Conservation (phyloP, 108 stramenopile species). For the Stephanodiscus minutulus region DNA sequence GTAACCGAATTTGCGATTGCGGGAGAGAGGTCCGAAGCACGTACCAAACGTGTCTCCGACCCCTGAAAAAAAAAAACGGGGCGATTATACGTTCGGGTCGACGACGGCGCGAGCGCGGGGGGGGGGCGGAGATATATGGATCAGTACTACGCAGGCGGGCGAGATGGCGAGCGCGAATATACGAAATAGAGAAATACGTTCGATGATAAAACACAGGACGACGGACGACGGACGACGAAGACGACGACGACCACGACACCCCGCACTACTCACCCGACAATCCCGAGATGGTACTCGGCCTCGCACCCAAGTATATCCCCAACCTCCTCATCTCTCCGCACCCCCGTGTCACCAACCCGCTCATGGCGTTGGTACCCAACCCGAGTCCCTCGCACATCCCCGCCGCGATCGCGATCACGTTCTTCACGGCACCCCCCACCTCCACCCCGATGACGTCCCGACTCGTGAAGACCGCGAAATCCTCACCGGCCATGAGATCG, state of each 20-base stretch:
- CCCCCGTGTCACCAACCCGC: conserved; percentile 93
- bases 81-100: too few species aligned
- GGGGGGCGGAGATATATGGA: too few species aligned
- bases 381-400: conserved; percentile 98
- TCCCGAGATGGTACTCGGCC: conserved; percentile 88
- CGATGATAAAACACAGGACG: too few species aligned
- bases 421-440: conserved; percentile 97
- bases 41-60: conserved; percentile 98
- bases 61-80: conserved; percentile 39
- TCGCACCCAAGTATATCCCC: conserved; percentile 86
- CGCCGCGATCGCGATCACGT: conserved; percentile 96
- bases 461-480: conserved; percentile 89
- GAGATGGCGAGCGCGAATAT: too few species aligned
- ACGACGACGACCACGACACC: background rate
- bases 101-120: too few species aligned
- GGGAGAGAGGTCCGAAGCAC: conserved; percentile 95
- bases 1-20: conserved; percentile 93
- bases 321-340: conserved; percentile 95
- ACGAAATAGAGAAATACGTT: too few species aligned
- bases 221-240: too few species aligned
- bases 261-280: conserved; percentile 73
- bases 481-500: conserved; percentile 73
- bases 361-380: conserved; percentile 96
- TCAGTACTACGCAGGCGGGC: too few species aligned
- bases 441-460: conserved; percentile 94